Conservation (phyloP, 352 stramenopile species). For the Phytophthora brassicae region DNA sequence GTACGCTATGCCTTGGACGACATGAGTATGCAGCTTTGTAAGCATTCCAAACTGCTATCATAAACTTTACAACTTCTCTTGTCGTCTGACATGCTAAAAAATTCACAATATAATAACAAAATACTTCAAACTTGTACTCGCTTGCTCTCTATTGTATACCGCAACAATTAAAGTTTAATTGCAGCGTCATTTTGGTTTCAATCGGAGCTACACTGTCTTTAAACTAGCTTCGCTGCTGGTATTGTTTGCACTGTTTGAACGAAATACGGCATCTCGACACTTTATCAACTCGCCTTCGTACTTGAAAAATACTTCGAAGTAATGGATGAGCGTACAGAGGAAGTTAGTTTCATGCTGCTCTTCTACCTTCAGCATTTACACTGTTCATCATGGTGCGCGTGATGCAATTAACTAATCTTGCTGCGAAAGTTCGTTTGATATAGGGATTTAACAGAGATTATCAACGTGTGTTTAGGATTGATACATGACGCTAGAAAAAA, state of each 20-base stretch:
- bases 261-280: conserved; percentile 28
- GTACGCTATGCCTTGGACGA: too few species aligned
- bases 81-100: too few species aligned
- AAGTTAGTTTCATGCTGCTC: conserved; percentile 22
- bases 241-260: conserved; percentile 7
- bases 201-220: conserved; percentile 7
- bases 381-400: conserved; percentile 1
- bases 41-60: conserved; percentile 19
- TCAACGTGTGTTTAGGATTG: too few species aligned
- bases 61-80: too few species aligned
- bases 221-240: background rate
- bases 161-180: conserved; percentile 20
- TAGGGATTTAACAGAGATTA: too few species aligned
- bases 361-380: conserved; percentile 30
- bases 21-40: conserved; percentile 14
- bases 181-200: conserved; percentile 8
- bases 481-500: too few species aligned
- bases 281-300: conserved; percentile 32
- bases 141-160: conserved; percentile 12
- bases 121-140: conserved; percentile 36
- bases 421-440: too few species aligned
- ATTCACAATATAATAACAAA: too few species aligned
- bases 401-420: too few species aligned
- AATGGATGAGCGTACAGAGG: conserved; percentile 20
- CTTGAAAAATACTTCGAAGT: too few species aligned